Evolutionary conservation across 1,284 basidiomycete species (phyloP).

Genomic region (Pterula multifida): DNA sequence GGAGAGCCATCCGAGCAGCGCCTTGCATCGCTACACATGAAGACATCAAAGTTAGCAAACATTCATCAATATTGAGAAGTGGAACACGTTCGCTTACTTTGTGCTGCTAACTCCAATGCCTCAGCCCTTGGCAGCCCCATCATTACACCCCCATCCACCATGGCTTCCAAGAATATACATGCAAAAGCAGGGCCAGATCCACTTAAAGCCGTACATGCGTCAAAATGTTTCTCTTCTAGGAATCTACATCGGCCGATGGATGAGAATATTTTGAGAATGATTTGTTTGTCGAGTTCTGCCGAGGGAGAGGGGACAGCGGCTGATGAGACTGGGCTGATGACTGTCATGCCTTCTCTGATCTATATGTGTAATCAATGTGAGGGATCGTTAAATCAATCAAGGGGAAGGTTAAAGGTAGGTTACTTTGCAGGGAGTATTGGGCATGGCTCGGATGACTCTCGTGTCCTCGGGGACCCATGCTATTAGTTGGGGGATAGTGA

Average conservation of each 20-base stretch:
- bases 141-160: slow-evolving; percentile 99
- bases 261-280: slow-evolving; percentile 88
- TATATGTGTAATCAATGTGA: no score
- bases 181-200: slow-evolving; percentile 97
- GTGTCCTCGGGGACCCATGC: slow-evolving; percentile 69
- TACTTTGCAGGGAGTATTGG: slow-evolving; percentile 95
- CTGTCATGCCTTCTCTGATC: slow-evolving; percentile 97
- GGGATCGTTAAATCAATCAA: no score
- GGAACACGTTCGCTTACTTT: slow-evolving; percentile 63
- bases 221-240: slow-evolving; percentile 95
- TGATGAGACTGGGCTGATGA: slow-evolving; percentile 61
- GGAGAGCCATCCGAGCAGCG: slow-evolving; percentile 90
- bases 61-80: slow-evolving; percentile 1
- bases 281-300: slow-evolving; percentile 51
- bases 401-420: slow-evolving; percentile 12
- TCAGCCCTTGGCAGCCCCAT: slow-evolving; percentile 95
- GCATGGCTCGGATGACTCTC: slow-evolving; percentile 92
- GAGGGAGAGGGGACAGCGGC: slow-evolving; percentile 21
- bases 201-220: slow-evolving; percentile 93
- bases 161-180: slow-evolving; percentile 93
- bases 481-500: slow-evolving; percentile 76
- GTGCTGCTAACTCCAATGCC: slow-evolving; percentile 90
- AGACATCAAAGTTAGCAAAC: slow-evolving; percentile 3
- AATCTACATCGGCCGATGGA: slow-evolving; percentile 90
- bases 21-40: slow-evolving; percentile 76